Base-by-base conservation (phyloP, 805 yeast genomes). In the Candida peoriensis region DNA sequence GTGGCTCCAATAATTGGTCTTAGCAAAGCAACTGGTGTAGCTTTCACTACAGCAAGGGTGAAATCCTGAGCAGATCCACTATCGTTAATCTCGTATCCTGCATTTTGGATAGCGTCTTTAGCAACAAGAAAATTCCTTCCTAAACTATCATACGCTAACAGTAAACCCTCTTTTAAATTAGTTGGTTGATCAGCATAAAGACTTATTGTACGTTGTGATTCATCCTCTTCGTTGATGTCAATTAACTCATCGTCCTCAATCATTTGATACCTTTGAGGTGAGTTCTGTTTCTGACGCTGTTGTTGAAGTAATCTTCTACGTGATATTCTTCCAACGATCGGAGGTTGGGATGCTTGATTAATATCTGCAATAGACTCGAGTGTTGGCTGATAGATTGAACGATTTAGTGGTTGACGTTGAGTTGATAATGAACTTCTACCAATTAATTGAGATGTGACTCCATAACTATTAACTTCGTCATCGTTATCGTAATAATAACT, bases 1-100 rank as follows among this genome's bases (percentile, higher is more conserved):
- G 96, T 83, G 0, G 95, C 87, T 2, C 97, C 97, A 47, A 89
- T 87, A 42, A 87, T 70, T 2, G 97, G 96, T 28, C 96, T 58
- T 2, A 89, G 68, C 12, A 89, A 58, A 14, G 86, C 79, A 12
- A 86, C 75, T 0, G 97, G 97, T 1, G 95, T 76, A 0, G 82
- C 86, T 43, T 73, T 74, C 11, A 84, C 79, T 11, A 87, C 66
- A 1, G 86, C 78, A 14, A 66, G 58, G 0, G 85, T 73, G 0
- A 89, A 85, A 5, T 70, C 80, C 47, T 74, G 80, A 1, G 86
- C 76, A 40, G 70, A 75, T 0, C 76, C 80, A 20, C 81, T 68
- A n/a, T 73, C 80, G 19, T 76, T 66, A 8, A 86, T 72, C 26
- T 77, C 81, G 5, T 70, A 63, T 13, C 78, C 72, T 5, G 90